Evolutionary conservation across 139 green algal species (phyloP).

Genomic region (Gonium pectorale): DNA sequence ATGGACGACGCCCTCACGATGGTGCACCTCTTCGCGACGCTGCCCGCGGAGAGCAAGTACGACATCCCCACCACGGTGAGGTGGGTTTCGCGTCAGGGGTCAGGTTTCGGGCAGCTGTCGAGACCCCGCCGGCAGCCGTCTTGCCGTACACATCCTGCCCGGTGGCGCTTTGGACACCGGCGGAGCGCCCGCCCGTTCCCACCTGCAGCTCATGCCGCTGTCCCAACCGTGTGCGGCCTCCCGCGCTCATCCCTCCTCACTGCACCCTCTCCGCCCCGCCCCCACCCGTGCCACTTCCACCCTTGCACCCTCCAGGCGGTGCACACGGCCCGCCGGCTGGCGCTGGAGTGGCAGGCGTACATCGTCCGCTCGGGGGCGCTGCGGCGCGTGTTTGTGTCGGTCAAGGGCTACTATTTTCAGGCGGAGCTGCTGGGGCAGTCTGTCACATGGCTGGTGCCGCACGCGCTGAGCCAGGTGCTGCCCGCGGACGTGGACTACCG

Average conservation of each 20-base stretch:
- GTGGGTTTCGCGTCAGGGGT: too few species aligned
- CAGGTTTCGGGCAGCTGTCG: too few species aligned
- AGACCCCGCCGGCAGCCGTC: too few species aligned
- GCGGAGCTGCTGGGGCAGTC: conserved; percentile 92
- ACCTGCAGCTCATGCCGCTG: too few species aligned
- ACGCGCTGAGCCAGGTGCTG: conserved; percentile 86
- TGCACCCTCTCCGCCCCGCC: neutral
- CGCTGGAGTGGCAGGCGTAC: conserved; percentile 96
- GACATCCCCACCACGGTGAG: conserved; percentile 61
- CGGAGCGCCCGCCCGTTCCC: too few species aligned
- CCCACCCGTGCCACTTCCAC: neutral
- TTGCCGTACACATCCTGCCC: too few species aligned
- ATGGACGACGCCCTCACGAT: conserved; percentile 97
- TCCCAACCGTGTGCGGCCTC: too few species aligned
- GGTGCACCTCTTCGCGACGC: conserved; percentile 95
- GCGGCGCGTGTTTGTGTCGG: conserved; percentile 93
- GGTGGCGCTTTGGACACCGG: too few species aligned
- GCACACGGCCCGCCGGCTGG: conserved; percentile 71
- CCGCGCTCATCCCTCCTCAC: neutral
- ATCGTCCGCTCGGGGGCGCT: conserved; percentile 87
- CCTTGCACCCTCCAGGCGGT: conserved; percentile 36
- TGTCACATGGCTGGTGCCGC: conserved; percentile 97
- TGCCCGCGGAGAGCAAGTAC: conserved; percentile 82
- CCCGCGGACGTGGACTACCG: conserved; percentile 96
- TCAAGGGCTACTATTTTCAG: conserved; percentile 98